A percentile compares a stretch with the other conserved stretches of the same genome.
These are phyloP conservation scores for Colletotrichum tropicicola DNA, from an alignment of 2,329 filamentous ascomycete genomes.

Conservation along the genomic window DNA sequence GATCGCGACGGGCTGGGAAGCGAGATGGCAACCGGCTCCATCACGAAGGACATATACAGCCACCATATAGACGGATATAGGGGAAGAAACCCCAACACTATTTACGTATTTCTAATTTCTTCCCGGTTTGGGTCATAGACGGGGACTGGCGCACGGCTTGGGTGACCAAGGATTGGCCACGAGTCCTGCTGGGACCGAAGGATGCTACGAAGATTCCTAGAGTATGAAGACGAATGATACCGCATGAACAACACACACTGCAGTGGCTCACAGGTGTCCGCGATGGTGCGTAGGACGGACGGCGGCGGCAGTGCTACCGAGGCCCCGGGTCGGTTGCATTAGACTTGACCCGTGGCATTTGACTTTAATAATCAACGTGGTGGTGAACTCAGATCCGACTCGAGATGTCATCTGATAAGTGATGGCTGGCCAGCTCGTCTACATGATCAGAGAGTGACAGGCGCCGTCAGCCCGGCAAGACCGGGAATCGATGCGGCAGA, in stretches of 20 bases:
- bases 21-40: background rate
- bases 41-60: background rate
- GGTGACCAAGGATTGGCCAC: background rate
- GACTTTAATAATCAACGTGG: background rate
- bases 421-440: background rate
- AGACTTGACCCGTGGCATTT: background rate
- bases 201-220: too few relatives aligned
- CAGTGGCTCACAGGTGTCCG: too few relatives aligned
- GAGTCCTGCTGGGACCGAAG: background rate
- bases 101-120: background rate
- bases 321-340: background rate
- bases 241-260: too few relatives aligned
- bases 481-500: background rate
- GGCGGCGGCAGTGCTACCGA: background rate
- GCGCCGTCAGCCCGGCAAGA: background rate
- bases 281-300: too few relatives aligned
- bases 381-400: background rate
- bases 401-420: conserved; percentile 2
- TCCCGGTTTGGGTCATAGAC: conserved; percentile 4
- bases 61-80: conserved; percentile 6
- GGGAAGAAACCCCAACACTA: background rate
- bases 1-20: background rate
- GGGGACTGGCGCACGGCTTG: background rate
- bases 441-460: background rate
- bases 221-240: background rate